Base-by-base conservation (phyloP, 768 basidiomycete species). In the Calocera cornea region DNA sequence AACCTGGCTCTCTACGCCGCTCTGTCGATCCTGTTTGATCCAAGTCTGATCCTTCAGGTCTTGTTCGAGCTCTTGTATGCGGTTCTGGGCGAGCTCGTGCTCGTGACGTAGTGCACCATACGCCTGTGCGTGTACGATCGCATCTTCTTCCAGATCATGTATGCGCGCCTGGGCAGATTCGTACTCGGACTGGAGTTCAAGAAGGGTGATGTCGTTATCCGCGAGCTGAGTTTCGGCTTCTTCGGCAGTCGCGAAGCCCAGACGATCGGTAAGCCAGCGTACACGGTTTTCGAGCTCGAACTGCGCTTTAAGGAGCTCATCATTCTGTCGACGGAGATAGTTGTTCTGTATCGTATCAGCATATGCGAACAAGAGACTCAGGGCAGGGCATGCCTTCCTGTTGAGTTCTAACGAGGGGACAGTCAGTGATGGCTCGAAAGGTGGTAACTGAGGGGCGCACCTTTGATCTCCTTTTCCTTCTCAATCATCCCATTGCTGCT, bases 221-320 rank as follows among this genome's bases (percentile, higher is more conserved):
- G 27, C 54, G 10, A 60, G 54, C 22, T 60, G 54, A 10, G 54
- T 60, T 40, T 67, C 66, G n/a, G 66, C 66, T 16, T 67, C 34
- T 19, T 67, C 3, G 5, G 60, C 22, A 27, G 60, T 34, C 27
- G 22, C 12, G 31, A 63, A 67, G 16, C 66, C 66, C 11, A 67
- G 54, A 33, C 34, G 16, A 3, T 36, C 34, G 8, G 54, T 64
- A 10, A 64, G 31, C 34, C 34, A 63, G 2, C 54, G 66, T 10
- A 64, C 31, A 2, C 60, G 27, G 34, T 67, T 49, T 64, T 67
- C 66, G n/a, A 65, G 33, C 34, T 67, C 66, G 36, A 63, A 67
- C 22, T 67, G 66, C 5, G 27, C 60, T 24, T 36, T 64, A 11
- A 38, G 27, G 8, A 67, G 34, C 22, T 67, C 49, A 22, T 50